Percentiles rank a stretch among this genome's conserved stretches.
These are phyloP conservation scores for Rickenella mellea DNA, from an alignment of 768 basidiomycete genomes.

Conservation along the genomic window DNA sequence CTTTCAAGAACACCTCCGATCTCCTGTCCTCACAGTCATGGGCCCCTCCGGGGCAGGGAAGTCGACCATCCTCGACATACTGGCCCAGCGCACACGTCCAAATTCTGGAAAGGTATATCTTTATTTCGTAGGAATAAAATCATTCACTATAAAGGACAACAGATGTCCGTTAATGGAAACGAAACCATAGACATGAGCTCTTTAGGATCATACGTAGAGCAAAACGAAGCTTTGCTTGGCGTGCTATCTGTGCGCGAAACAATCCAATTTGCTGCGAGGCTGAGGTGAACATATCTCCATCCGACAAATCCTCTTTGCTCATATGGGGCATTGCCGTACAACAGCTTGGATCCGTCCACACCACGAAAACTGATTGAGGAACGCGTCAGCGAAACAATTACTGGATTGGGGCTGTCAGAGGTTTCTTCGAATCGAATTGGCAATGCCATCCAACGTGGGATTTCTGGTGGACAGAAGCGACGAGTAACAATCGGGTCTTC, in stretches of 20 bases:
- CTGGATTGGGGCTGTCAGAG: constrained; percentile 35
- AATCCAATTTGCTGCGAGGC: constrained; percentile 38
- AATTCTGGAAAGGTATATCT: no score
- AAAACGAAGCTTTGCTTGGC: constrained; percentile 50
- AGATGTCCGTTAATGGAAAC: constrained; percentile 14
- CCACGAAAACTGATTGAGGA: constrained; percentile 22
- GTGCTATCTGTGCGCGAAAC: constrained; percentile 50
- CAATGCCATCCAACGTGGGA: constrained; percentile 49
- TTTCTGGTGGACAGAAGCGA: constrained; percentile 62
- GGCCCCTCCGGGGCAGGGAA: constrained; percentile 44
- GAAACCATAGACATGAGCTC: constrained; percentile 21
- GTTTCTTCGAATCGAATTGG: constrained; percentile 45
- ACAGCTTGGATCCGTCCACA: constrained; percentile 9
- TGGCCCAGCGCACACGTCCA: constrained; percentile 33
- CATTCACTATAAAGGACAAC: no score
- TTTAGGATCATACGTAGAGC: constrained; percentile 46
- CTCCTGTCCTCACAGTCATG: no score
- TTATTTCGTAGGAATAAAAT: constrained; percentile 28
- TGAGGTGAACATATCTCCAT: constrained; percentile 34
- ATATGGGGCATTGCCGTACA: not conserved
- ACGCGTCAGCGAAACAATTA: constrained; percentile 35
- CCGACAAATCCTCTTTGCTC: not conserved
- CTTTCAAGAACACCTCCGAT: no score
- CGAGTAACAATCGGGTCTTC: constrained; percentile 50
- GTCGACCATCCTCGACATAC: constrained; percentile 42